Base-by-base conservation (phyloP, 345 rosid species). In the Salix brachista region DNA sequence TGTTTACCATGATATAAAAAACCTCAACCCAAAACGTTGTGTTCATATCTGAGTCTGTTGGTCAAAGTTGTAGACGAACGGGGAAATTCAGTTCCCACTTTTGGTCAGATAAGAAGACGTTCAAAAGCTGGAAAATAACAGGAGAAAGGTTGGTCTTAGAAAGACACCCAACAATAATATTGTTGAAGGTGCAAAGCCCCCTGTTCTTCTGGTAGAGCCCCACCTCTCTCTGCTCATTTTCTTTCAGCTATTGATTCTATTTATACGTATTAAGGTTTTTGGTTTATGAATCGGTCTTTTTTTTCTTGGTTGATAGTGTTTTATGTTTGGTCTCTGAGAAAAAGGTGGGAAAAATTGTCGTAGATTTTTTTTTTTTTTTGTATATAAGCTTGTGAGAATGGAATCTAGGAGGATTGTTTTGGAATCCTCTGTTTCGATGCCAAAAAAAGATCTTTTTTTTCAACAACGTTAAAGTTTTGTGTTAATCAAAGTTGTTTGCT, bases 251-350 rank as follows among this genome's bases (percentile, higher is more conserved):
- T 14, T n/a, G 28, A 2, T 19, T 67, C 8, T 30, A 6, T 18
- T 17, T 17, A 6, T 21, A 5, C 8, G 2, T 10, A 17, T 52
- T 9, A 12, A 12, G 19, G 32, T 37, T 30, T 6, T 42, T 23
- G 30, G n/a, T 28, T 23, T 6, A 21, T 26, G 32, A 25, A 39
- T 9, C 23, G 39, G 67, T 13, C 25, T 30, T 6, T 54, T 54
- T 58, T 26, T 30, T 18, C 54, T 19, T 36, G 7, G 3, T 71
- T 65, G 23, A 5, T 26, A 16, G 28, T 37, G 36, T 70, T 58
- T 36, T 77, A 23, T 77, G 46, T 70, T 70, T 70, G 79, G 48
- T 44, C 70, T 56, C 17, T 30, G 11, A 58, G 69, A 70, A 50
- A 48, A 21, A 36, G 50, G 41, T 68, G 28, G 8, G 52, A 65